Base-by-base conservation (phyloP, 768 basidiomycete species). In the Obba rivulosa region DNA sequence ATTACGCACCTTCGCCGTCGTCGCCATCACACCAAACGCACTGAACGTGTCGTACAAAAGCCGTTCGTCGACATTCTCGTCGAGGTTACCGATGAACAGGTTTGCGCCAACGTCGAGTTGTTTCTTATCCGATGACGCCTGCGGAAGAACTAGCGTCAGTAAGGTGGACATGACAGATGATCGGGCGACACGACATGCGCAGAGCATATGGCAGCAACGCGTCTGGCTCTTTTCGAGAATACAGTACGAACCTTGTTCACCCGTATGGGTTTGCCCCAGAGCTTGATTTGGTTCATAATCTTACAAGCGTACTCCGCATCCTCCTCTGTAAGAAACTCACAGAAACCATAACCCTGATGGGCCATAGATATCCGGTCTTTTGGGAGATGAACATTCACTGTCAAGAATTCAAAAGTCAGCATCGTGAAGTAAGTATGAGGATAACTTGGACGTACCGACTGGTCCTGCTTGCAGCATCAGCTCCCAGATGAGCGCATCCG, bases 291-390 rank as follows among this genome's bases (percentile, higher is more conserved):
- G 66, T 99, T 99, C 95, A 98, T 97, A 59, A 98, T 97, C 77
- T 97, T 96, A 79, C 95, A 97, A 49, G 93, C 95, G 68, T 99
- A 99, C 69, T 99, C 96, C 53, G 96, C 93, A 71, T 98, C 96
- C 67, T 96, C 94, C 73, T 98, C 94, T 34, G 93, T 93, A 69
- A 95, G 73, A 68, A 99, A 98, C 75, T 99, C 96, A 79, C 95
- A 97, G 72, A 99, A 99, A 35, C 96, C 96, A 70, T 97, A 99
- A 41, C 96, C 96, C 70, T 99, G 96, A 65, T 98, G 96, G 1
- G 90, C 78, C 90, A 94, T 95, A 11, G 93, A 96, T 48, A 99
- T 91, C 57, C 96, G 85, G 69, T 99, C 96, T 71, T 98, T 99
- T 13, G 96, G 94, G 7, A 99, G 75, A 69, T 98, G 96, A 0